Conservation (phyloP, 306 rosid species). For the cucumber (Cucumis sativus) region DNA sequence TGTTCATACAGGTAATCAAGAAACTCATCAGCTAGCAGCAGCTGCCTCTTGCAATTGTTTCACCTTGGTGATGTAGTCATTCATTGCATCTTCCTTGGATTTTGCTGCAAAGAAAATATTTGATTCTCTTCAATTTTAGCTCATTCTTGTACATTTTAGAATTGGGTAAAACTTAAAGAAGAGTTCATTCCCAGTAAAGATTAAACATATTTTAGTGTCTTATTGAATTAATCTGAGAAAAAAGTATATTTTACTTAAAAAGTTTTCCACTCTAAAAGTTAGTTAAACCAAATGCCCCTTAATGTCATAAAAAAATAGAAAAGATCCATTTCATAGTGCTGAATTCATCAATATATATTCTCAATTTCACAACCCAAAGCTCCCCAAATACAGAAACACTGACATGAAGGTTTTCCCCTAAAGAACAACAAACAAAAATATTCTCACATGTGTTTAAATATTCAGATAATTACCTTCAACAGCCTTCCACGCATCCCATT, state of each 20-base stretch:
- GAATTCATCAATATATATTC: background rate
- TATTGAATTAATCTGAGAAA: too few relatives aligned
- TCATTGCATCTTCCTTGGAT: conserved; percentile 82
- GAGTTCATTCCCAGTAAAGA: background rate
- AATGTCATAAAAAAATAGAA: background rate
- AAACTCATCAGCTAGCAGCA: conserved; percentile 28
- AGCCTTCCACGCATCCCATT: conserved; percentile 99
- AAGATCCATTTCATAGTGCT: background rate
- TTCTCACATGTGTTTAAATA: background rate
- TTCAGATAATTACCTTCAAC: conserved; percentile 53
- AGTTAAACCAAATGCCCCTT: too few relatives aligned
- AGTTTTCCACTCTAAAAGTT: too few relatives aligned
- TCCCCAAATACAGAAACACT: background rate
- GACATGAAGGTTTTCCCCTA: background rate
- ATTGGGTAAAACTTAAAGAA: background rate
- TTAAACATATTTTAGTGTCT: too few relatives aligned
- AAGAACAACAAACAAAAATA: background rate
- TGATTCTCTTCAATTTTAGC: background rate
- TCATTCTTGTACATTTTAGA: background rate
- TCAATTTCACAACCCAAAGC: background rate
- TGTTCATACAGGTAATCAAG: background rate
- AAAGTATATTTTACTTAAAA: too few relatives aligned
- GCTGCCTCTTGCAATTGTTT: conserved; percentile 79
- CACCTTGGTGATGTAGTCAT: conserved; percentile 84
- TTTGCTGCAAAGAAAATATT: conserved; percentile 36